phyloP scores from a whole-genome alignment of 305 asterid genomes.

The Solanum hybrid region DNA sequence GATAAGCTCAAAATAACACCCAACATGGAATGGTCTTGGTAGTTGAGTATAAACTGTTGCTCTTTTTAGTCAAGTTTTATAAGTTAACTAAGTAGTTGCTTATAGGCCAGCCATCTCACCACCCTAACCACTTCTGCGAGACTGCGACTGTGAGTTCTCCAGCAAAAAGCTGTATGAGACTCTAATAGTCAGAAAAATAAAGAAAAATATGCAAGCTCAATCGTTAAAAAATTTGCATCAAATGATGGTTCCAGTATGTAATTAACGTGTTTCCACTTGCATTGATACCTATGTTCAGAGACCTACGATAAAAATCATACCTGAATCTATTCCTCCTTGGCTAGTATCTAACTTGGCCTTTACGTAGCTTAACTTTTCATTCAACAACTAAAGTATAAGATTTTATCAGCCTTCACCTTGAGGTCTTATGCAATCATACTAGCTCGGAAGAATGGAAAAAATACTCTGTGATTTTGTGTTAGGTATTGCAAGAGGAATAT shows the following conservation, averaged over 20 bases:
- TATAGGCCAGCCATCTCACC: neutral
- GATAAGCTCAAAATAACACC: neutral
- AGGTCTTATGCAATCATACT: neutral
- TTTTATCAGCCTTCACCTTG: neutral
- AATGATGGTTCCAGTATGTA: neutral
- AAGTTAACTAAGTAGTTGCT: neutral
- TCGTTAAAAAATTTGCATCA: neutral
- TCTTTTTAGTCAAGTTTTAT: neutral
- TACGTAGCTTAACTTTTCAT: neutral
- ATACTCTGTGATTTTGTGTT: neutral
- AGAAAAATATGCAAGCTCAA: neutral
- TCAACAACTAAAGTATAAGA: neutral
- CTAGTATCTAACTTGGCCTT: neutral
- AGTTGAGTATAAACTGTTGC: neutral
- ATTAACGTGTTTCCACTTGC: neutral
- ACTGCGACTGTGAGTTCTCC: neutral
- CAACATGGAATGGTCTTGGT: neutral
- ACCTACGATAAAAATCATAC: neutral
- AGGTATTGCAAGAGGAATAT: neutral
- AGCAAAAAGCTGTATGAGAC: neutral
- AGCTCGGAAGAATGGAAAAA: neutral
- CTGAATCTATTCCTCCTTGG: neutral
- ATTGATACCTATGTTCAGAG: neutral
- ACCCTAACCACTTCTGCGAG: neutral
- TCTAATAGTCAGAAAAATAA: neutral